Evolutionary conservation across 495 filamentous ascomycete genomes (phyloP).

Genomic region (Talaromyces borbonicus): DNA sequence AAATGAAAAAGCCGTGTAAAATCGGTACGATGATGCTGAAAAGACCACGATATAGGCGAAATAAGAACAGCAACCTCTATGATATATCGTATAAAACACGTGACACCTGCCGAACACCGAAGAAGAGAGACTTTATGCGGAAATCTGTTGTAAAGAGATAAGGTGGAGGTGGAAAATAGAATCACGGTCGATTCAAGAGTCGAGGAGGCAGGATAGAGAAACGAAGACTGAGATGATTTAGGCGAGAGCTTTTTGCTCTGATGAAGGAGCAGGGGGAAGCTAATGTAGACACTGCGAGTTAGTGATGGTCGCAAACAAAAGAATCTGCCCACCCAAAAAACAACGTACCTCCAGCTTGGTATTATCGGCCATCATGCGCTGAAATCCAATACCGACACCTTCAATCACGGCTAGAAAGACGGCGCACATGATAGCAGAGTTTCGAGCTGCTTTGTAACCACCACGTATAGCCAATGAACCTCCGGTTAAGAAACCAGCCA

Average conservation of each 20-base stretch:
- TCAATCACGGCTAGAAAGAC: slow-evolving; percentile 93
- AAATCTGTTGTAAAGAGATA: slow-evolving; percentile 15
- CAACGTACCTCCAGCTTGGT: slow-evolving; percentile 68
- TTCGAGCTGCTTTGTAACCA: slow-evolving; percentile 77
- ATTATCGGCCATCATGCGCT: slow-evolving; percentile 89
- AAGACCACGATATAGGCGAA: not conserved
- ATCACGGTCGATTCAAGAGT: slow-evolving; percentile 7
- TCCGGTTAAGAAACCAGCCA: slow-evolving; percentile 95
- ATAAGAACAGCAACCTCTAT: slow-evolving; percentile 28
- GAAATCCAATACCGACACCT: slow-evolving; percentile 93
- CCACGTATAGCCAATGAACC: slow-evolving; percentile 85
- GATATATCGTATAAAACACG: slow-evolving; percentile 32
- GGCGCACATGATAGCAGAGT: slow-evolving; percentile 91
- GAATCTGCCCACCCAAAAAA: not conserved
- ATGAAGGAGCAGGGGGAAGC: slow-evolving; percentile 36
- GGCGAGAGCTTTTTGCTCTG: slow-evolving; percentile 32
- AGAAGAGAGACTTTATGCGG: slow-evolving; percentile 35
- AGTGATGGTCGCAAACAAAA: slow-evolving; percentile 1
- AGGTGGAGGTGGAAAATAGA: slow-evolving; percentile 10
- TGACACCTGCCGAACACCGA: slow-evolving; percentile 34
- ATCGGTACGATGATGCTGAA: not conserved
- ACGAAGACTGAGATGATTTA: slow-evolving; percentile 15
- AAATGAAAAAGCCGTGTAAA: not conserved
- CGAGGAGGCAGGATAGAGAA: slow-evolving; percentile 1
- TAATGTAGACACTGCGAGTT: no score